Base-by-base conservation (phyloP, 2,329 filamentous ascomycete species). In the Scytalidium lignicola region DNA sequence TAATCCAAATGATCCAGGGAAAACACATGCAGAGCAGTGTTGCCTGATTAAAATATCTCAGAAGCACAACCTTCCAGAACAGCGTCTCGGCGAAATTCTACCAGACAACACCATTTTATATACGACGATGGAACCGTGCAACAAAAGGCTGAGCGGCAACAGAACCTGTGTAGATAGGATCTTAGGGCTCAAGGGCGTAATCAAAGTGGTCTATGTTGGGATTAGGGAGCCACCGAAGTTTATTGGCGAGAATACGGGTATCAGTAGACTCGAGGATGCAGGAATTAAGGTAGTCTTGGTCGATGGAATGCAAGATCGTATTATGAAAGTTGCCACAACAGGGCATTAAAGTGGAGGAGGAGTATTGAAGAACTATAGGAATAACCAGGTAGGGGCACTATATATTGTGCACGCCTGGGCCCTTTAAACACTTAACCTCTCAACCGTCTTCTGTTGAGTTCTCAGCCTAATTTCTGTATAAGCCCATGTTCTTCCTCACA, bases 1-100 rank as follows among this genome's bases (percentile, higher is more conserved):
- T 41, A 44, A 50, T 23, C 51, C 49, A 4, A 29, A 43, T n/a
- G 54, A 56, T 26, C 49, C 51, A 0, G 92, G 91, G 41, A 96
- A 96, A 70, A 96, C 91, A 0, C 92, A 96, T 63, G 92, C 92
- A 5, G 92, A 97, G 65, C 89, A 96, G 70, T 91, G 86, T 67
- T 95, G 88, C 62, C 76, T 97, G 50, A 67, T 82, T 42, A 96
- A 96, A 66, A 75, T 83, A 19, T 73, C 79, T 2, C 61, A 69
- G 39, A 60, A 71, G 55, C 61, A 77, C 47, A 62, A 62, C 2
- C 71, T 74, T 0, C 53, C 74, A 0, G 82, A 85, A 53, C 76
- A 78, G 49, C 63, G 69, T 0, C 74, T 88, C 3, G 66, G 68
- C 6, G 62, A 72, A 18, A 68, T 72, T 12, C 61, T 85, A 7